A percentile compares a stretch with the other conserved stretches of the same genome.
Conservation (phyloP, 495 filamentous ascomycete species). For the Penicillium simplicissimum region DNA sequence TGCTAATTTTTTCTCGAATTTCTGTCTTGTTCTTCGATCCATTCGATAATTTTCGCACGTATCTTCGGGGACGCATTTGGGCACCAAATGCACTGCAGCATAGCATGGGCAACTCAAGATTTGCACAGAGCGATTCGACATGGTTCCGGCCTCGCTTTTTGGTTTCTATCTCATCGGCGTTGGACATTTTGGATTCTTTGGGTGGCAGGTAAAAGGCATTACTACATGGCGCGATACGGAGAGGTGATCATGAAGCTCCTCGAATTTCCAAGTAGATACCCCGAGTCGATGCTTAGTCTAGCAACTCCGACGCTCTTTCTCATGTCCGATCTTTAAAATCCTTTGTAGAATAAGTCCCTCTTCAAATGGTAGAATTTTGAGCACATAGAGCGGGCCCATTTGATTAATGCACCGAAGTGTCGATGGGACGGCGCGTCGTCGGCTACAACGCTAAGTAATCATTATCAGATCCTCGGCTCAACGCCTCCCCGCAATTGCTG, state of each 20-base stretch:
- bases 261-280: slow-evolving; percentile 53
- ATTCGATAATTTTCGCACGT: slow-evolving; percentile 26
- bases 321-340: slow-evolving; percentile 22
- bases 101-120: slow-evolving; percentile 34
- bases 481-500: slow-evolving; percentile 28
- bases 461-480: slow-evolving; percentile 38
- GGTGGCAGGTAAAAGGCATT: slow-evolving; percentile 47
- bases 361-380: not conserved
- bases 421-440: slow-evolving; percentile 17
- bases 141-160: slow-evolving; percentile 30
- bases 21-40: slow-evolving; percentile 22
- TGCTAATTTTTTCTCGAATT: slow-evolving; percentile 40
- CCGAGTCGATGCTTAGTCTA: slow-evolving; percentile 56
- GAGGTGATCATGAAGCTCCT: slow-evolving; percentile 52
- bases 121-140: slow-evolving; percentile 27
- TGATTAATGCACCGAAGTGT: slow-evolving; percentile 8
- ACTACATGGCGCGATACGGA: slow-evolving; percentile 51
- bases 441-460: slow-evolving; percentile 24
- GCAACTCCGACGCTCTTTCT: slow-evolving; percentile 42
- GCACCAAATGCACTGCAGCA: slow-evolving; percentile 28
- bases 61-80: slow-evolving; percentile 18
- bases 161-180: slow-evolving; percentile 36
- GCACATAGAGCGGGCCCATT: not conserved
- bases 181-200: slow-evolving; percentile 29
- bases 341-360: not conserved